Evolutionary conservation across 192 early-diverging fungal species (phyloP).

Genomic region (Coemansia pectinata): DNA sequence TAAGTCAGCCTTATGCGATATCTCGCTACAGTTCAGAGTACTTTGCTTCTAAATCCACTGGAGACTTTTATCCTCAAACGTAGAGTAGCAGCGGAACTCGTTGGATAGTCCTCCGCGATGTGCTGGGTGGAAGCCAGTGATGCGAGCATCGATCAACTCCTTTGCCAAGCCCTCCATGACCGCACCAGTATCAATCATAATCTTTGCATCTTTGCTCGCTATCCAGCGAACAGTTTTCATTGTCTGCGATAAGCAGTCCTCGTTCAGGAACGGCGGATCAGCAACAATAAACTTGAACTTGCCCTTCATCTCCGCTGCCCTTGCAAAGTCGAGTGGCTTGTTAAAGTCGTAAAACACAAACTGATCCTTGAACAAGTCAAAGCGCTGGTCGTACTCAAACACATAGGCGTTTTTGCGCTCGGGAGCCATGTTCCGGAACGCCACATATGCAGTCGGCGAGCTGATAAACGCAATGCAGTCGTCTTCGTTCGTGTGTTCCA

Average conservation of each 20-base stretch:
- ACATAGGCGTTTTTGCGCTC: slow-evolving; percentile 55
- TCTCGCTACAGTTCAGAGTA: neutral
- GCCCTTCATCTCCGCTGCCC: slow-evolving; percentile 43
- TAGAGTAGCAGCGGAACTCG: slow-evolving; percentile 74
- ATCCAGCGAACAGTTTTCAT: slow-evolving; percentile 60
- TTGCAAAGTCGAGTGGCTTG: slow-evolving; percentile 57
- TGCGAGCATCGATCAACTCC: slow-evolving; percentile 53
- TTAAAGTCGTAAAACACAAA: slow-evolving; percentile 80
- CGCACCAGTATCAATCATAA: slow-evolving; percentile 53
- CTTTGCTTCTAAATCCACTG: slow-evolving; percentile 23
- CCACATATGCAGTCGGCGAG: slow-evolving; percentile 48
- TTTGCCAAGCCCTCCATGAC: slow-evolving; percentile 59
- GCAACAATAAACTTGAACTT: slow-evolving; percentile 71
- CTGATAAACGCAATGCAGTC: slow-evolving; percentile 49
- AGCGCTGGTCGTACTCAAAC: slow-evolving; percentile 76
- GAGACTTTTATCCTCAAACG: slow-evolving; percentile 45
- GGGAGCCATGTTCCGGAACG: slow-evolving; percentile 31
- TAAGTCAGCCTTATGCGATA: neutral
- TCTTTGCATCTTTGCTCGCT: slow-evolving; percentile 31
- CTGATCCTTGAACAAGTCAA: slow-evolving; percentile 64
- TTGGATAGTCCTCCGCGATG: slow-evolving; percentile 74
- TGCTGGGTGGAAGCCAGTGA: slow-evolving; percentile 63
- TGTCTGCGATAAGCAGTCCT: slow-evolving; percentile 74
- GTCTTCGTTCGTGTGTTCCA: slow-evolving; percentile 44
- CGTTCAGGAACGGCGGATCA: slow-evolving; percentile 79